Percentiles rank a stretch among this genome's conserved stretches.
These are phyloP conservation scores for Lachnellula occidentalis DNA, from an alignment of 2,329 filamentous ascomycete genomes.

Conservation along the genomic window DNA sequence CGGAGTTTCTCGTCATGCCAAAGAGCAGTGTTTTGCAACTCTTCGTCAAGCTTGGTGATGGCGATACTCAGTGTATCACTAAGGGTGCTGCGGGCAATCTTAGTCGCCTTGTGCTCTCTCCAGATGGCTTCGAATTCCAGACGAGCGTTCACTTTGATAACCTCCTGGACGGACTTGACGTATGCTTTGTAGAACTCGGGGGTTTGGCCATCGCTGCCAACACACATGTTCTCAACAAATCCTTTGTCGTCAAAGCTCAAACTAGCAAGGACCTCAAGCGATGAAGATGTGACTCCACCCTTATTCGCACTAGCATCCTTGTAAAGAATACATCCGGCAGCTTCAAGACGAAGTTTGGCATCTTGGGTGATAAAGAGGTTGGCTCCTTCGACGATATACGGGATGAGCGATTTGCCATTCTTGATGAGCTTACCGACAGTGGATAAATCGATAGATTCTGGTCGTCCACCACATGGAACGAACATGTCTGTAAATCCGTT, in stretches of 20 bases:
- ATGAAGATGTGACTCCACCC: slow-evolving; percentile 95
- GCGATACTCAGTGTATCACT: slow-evolving; percentile 87
- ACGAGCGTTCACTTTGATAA: slow-evolving; percentile 83
- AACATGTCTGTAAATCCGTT: slow-evolving; percentile 77
- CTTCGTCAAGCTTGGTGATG: slow-evolving; percentile 95
- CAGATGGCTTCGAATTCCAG: slow-evolving; percentile 98
- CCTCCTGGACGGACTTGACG: slow-evolving; percentile 84
- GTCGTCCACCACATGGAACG: slow-evolving; percentile 92
- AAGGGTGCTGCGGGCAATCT: slow-evolving; percentile 73
- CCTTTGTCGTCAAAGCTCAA: slow-evolving; percentile 87
- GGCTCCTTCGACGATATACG: slow-evolving; percentile 95
- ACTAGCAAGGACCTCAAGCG: slow-evolving; percentile 89
- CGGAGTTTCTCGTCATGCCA: slow-evolving; percentile 82
- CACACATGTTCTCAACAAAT: slow-evolving; percentile 93
- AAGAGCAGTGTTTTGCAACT: slow-evolving; percentile 86
- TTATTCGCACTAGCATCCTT: slow-evolving; percentile 99
- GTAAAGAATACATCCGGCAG: slow-evolving; percentile 90
- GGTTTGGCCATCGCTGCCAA: slow-evolving; percentile 66
- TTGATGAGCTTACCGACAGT: slow-evolving; percentile 83
- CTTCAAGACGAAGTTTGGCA: slow-evolving; percentile 89
- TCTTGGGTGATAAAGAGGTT: slow-evolving; percentile 99
- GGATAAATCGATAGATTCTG: slow-evolving; percentile 91
- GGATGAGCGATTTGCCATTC: slow-evolving; percentile 79
- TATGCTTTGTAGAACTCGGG: slow-evolving; percentile 92
- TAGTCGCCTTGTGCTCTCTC: slow-evolving; percentile 83